Evolutionary conservation across 2,329 filamentous ascomycete genomes (phyloP).

Genomic region (Xylariaceae sp.): DNA sequence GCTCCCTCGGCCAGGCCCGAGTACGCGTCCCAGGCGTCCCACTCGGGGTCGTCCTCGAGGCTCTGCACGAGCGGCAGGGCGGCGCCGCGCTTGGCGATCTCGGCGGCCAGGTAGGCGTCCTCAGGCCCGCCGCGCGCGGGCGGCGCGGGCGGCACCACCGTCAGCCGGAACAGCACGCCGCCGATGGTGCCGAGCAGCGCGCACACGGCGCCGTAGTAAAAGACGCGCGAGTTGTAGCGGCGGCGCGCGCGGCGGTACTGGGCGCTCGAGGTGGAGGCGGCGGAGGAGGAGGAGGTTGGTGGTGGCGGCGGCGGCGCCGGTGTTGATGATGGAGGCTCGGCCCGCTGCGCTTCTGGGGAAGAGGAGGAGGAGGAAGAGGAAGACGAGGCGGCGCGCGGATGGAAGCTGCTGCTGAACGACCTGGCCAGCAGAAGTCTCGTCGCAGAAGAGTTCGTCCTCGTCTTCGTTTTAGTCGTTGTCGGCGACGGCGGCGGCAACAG

Average conservation of each 20-base stretch:
- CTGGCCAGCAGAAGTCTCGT: too few species aligned
- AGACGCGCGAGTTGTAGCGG: slow-evolving; percentile 15
- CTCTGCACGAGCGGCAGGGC: slow-evolving; percentile 40
- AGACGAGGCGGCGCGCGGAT: neutral
- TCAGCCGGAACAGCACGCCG: slow-evolving; percentile 31
- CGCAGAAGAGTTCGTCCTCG: too few species aligned
- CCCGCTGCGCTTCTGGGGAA: too few species aligned
- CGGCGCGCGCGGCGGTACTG: neutral
- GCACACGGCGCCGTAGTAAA: slow-evolving; percentile 27
- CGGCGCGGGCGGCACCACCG: slow-evolving; percentile 35
- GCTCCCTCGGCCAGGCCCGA: slow-evolving; percentile 13
- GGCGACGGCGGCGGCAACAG: too few species aligned
- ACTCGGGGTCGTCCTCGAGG: slow-evolving; percentile 35
- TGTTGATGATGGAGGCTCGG: too few species aligned
- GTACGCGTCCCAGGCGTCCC: slow-evolving; percentile 36
- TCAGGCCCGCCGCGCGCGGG: slow-evolving; percentile 30
- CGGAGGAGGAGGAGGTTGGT: slow-evolving; percentile 15
- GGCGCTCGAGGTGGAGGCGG: slow-evolving; percentile 5
- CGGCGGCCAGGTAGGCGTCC: slow-evolving; percentile 32
- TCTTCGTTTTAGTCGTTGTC: too few species aligned
- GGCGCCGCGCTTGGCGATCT: slow-evolving; percentile 34
- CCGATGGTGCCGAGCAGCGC: slow-evolving; percentile 31
- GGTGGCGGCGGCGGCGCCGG: slow-evolving; percentile 7
- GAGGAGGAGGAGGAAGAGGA: neutral
- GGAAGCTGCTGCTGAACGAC: neutral